A percentile compares a stretch with the other conserved stretches of the same genome.
phyloP scores from a whole-genome alignment of 129 eudicot genomes.

The Heracleum sosnowskyi region DNA sequence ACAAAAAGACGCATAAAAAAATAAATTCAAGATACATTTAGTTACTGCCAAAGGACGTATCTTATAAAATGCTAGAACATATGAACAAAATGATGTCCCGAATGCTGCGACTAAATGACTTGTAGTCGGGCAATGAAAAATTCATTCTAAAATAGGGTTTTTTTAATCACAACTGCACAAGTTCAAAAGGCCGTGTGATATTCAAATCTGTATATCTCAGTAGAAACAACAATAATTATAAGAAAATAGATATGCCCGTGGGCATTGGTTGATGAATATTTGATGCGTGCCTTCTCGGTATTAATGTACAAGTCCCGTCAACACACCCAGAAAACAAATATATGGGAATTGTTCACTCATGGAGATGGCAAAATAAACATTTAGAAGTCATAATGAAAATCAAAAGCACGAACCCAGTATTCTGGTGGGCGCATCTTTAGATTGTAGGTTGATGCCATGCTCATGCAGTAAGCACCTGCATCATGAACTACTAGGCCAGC shows the following conservation, averaged over 20 bases:
- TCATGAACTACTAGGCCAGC: constrained; percentile 96
- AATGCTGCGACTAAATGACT: neutral
- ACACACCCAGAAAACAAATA: neutral
- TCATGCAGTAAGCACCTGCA: constrained; percentile 99
- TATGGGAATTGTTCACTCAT: neutral
- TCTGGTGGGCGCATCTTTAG: constrained; percentile 99
- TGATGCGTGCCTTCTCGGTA: neutral
- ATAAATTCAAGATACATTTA: neutral
- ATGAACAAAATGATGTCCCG: neutral
- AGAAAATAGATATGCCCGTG: neutral
- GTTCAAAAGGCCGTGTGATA: neutral
- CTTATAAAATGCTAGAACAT: neutral
- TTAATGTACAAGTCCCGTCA: neutral
- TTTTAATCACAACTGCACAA: neutral
- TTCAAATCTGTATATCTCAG: neutral
- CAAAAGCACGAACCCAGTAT: constrained; percentile 59
- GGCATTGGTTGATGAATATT: neutral
- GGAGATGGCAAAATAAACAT: neutral
- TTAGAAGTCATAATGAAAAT: neutral
- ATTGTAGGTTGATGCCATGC: constrained; percentile 99
- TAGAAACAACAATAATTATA: neutral
- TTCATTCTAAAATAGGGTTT: neutral
- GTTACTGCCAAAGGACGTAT: neutral
- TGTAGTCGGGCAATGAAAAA: neutral
- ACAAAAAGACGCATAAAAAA: neutral